Conservation (phyloP, 257 asterid species). For the Solanum rostratum region DNA sequence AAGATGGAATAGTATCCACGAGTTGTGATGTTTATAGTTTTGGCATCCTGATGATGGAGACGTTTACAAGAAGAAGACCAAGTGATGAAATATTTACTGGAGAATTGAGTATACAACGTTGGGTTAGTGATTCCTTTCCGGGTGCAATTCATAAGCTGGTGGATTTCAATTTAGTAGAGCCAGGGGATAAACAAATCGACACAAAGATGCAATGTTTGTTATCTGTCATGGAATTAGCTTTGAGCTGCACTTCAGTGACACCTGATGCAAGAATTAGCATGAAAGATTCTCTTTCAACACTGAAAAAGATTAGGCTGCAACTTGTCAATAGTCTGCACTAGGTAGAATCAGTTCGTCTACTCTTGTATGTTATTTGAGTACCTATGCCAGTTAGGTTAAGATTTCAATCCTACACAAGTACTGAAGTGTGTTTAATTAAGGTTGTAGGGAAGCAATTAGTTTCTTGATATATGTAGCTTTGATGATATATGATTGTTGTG, state of each 20-base stretch:
- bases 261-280: background rate
- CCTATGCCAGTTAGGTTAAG: background rate
- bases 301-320: background rate
- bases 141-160: background rate
- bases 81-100: background rate
- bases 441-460: background rate
- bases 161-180: background rate
- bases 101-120: background rate
- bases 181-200: background rate
- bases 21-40: background rate
- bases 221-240: background rate
- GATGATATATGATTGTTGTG: background rate
- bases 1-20: background rate
- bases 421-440: background rate
- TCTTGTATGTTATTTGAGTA: background rate
- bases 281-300: background rate
- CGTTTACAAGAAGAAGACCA: background rate
- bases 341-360: background rate
- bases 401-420: too few species aligned
- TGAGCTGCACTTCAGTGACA: background rate
- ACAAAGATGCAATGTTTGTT: background rate
- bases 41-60: background rate
- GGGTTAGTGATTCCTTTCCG: background rate
- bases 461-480: background rate
- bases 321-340: background rate